Percentiles rank a stretch among this genome's conserved stretches.
phyloP scores from a whole-genome alignment of 2,329 filamentous ascomycete genomes.

The Trichoderma sp. region DNA sequence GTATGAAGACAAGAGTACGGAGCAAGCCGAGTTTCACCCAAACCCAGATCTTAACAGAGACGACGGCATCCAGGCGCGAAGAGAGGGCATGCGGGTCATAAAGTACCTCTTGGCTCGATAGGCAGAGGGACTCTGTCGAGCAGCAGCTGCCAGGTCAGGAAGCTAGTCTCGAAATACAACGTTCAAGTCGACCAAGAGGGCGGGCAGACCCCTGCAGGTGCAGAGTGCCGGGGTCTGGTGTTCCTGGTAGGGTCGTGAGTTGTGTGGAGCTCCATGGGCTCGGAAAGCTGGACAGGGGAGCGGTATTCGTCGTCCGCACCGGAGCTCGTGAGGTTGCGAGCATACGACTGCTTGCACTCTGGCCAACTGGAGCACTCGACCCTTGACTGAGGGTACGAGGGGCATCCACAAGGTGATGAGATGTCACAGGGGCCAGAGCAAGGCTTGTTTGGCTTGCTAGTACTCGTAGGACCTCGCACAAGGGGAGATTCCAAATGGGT shows the following conservation, averaged over 20 bases:
- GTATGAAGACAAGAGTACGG: constrained; percentile 7
- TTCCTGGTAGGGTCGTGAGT: constrained; percentile 21
- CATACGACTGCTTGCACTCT: constrained; percentile 1
- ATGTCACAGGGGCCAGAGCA: constrained; percentile 22
- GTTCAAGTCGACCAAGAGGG: constrained; percentile 23
- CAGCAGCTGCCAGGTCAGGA: constrained; percentile 14
- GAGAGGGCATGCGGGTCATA: constrained; percentile 37
- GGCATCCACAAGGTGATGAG: constrained; percentile 20
- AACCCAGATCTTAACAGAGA: constrained; percentile 29
- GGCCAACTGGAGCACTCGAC: constrained; percentile 15
- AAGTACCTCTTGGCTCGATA: constrained; percentile 33
- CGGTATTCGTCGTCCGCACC: constrained; percentile 19
- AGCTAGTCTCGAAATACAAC: constrained; percentile 25
- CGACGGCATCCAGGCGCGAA: constrained; percentile 29
- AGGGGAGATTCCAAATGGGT: constrained; percentile 8
- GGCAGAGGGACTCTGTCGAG: constrained; percentile 34
- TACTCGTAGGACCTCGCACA: not conserved
- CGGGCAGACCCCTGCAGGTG: constrained; percentile 27
- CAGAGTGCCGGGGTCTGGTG: constrained; percentile 25
- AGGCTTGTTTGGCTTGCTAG: constrained; percentile 20
- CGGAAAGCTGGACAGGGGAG: constrained; percentile 23
- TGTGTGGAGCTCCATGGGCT: constrained; percentile 24
- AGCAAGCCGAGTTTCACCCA: constrained; percentile 6
- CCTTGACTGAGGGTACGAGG: constrained; percentile 17
- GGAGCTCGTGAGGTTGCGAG: constrained; percentile 12